phyloP scores from a whole-genome alignment of 2,329 filamentous ascomycete species.

The Aaosphaeria pasadenensis region DNA sequence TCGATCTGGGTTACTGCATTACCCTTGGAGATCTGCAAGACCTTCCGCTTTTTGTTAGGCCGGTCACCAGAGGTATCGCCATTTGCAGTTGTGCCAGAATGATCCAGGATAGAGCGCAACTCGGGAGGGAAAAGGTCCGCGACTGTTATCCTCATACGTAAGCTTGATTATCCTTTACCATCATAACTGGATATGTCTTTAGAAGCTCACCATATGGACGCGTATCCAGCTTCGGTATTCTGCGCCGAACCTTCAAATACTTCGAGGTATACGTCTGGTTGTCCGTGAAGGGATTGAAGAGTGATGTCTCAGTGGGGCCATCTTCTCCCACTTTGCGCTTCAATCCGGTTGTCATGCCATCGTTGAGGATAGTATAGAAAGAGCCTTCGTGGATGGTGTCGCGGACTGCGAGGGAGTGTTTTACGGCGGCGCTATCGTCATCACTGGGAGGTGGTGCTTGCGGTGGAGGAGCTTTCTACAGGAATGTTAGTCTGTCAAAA shows the following conservation, averaged over 20 bases:
- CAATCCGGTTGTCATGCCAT: slow-evolving; percentile 44
- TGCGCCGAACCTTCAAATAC: slow-evolving; percentile 56
- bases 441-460: slow-evolving; percentile 34
- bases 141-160: slow-evolving; percentile 32
- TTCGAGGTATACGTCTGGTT: slow-evolving; percentile 60
- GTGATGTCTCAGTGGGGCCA: slow-evolving; percentile 28
- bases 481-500: background rate
- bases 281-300: slow-evolving; percentile 60
- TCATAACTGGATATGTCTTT: background rate
- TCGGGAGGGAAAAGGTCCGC: slow-evolving; percentile 59
- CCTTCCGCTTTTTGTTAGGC: slow-evolving; percentile 28
- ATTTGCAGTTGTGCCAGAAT: slow-evolving; percentile 9
- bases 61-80: slow-evolving; percentile 7
- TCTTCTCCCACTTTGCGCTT: slow-evolving; percentile 37
- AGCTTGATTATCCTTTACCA: slow-evolving; percentile 1
- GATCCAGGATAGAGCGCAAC: slow-evolving; percentile 54
- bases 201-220: slow-evolving; percentile 52
- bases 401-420: slow-evolving; percentile 51
- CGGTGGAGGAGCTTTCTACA: slow-evolving; percentile 16
- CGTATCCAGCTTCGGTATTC: slow-evolving; percentile 53
- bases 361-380: slow-evolving; percentile 55
- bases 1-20: slow-evolving; percentile 30
- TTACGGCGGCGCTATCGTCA: slow-evolving; percentile 49
- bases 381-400: slow-evolving; percentile 58
- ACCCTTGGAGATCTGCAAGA: slow-evolving; percentile 30